A percentile compares a stretch with the other conserved stretches of the same genome.
Conservation (phyloP, 495 filamentous ascomycete genomes). For the Neurospora sp. region DNA sequence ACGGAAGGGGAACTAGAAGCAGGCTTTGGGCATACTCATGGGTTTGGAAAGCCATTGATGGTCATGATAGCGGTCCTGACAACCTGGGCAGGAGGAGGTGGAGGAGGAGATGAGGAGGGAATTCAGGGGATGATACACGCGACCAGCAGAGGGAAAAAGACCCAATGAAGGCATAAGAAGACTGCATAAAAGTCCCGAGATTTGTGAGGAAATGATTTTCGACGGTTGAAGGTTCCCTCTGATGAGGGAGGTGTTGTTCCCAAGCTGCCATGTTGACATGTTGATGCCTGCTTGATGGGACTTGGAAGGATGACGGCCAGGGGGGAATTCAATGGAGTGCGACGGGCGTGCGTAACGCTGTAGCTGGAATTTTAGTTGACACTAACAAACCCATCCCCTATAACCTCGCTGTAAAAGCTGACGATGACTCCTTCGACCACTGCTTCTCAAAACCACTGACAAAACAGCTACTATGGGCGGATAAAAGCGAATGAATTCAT, state of each 20-base stretch:
- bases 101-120: not conserved
- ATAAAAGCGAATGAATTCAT: too few species aligned
- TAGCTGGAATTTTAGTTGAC: not conserved
- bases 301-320: too few species aligned
- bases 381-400: not conserved
- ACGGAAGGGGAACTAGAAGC: not conserved
- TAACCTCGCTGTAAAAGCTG: not conserved
- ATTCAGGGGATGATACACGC: not conserved
- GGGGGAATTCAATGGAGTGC: too few species aligned
- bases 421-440: not conserved
- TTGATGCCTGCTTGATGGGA: not conserved
- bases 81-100: not conserved
- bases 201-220: not conserved
- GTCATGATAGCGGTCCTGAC: not conserved
- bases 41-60: too few species aligned
- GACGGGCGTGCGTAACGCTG: too few species aligned
- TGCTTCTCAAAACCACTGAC: too few species aligned
- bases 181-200: not conserved
- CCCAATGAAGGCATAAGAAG: not conserved
- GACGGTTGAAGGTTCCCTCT: not conserved
- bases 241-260: not conserved
- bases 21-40: not conserved
- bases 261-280: not conserved
- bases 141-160: not conserved
- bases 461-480: too few species aligned